Conservation (phyloP, 2,329 filamentous ascomycete genomes). For the Fusarium continuum region DNA sequence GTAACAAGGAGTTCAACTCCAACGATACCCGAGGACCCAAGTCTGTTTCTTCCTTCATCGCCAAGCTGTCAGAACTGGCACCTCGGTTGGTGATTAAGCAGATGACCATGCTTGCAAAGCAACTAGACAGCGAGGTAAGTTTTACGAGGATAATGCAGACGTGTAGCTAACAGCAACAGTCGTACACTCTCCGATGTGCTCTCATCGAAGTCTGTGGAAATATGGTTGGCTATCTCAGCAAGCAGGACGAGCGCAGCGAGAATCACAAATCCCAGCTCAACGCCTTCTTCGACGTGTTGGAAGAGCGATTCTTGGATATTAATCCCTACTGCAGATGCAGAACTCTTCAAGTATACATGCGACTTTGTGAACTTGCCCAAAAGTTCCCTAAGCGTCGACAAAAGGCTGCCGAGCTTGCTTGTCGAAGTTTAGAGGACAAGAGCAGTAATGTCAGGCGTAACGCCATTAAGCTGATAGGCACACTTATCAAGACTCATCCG, state of each 20-base stretch:
- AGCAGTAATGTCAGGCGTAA: constrained; percentile 97
- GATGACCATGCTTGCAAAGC: constrained; percentile 93
- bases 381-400: constrained; percentile 95
- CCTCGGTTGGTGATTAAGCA: constrained; percentile 96
- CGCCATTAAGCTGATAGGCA: constrained; percentile 89
- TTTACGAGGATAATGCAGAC: rapidly evolving
- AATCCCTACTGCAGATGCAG: constrained; percentile 96
- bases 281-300: constrained; percentile 95
- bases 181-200: constrained; percentile 91
- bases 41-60: constrained; percentile 92
- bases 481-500: constrained; percentile 91
- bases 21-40: constrained; percentile 96
- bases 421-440: constrained; percentile 93
- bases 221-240: constrained; percentile 88
- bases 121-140: constrained; percentile 88
- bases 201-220: constrained; percentile 98
- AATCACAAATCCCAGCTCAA: constrained; percentile 95
- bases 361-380: constrained; percentile 91
- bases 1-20: constrained; percentile 97
- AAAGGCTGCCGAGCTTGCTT: constrained; percentile 84
- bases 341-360: constrained; percentile 91
- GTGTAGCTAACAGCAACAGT: constrained; percentile 58
- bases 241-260: constrained; percentile 88
- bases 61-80: constrained; percentile 90
- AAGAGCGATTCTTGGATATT: constrained; percentile 94